phyloP scores from a whole-genome alignment of 2,329 filamentous ascomycete genomes.

The Paraphaeosphaeria minitans region DNA sequence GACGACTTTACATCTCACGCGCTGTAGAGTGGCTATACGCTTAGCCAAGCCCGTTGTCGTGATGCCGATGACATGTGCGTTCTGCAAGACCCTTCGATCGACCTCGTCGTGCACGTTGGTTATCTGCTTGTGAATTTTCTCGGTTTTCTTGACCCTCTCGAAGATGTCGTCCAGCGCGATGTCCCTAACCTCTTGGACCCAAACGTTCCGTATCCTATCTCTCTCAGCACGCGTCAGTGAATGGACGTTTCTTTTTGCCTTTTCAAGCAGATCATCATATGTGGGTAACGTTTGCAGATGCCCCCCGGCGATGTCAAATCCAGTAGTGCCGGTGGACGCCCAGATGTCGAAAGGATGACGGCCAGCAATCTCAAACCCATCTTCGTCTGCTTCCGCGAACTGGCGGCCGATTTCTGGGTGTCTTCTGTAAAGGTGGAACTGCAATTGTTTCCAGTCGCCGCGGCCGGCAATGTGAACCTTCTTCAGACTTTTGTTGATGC shows the following conservation, averaged over 20 bases:
- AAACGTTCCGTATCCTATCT: conserved; percentile 18
- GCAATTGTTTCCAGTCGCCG: conserved; percentile 24
- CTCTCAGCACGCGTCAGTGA: conserved; percentile 16
- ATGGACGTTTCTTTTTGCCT: conserved; percentile 15
- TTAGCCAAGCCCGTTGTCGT: conserved; percentile 67
- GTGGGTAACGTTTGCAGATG: not conserved
- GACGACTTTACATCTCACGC: conserved; percentile 60
- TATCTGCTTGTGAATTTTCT: conserved; percentile 9
- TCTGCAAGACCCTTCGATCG: conserved; percentile 46
- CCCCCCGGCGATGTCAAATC: not conserved
- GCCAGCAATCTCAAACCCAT: conserved; percentile 25
- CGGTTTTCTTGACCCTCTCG: conserved; percentile 16
- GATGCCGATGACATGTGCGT: conserved; percentile 61
- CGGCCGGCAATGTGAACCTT: too few relatives aligned
- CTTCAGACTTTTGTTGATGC: not conserved
- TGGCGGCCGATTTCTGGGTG: conserved; percentile 26
- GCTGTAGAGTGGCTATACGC: conserved; percentile 56
- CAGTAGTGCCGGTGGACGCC: not conserved
- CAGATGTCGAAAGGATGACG: conserved; percentile 33
- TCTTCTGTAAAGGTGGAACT: conserved; percentile 17
- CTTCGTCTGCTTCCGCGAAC: conserved; percentile 21
- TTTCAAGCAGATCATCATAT: conserved; percentile 3
- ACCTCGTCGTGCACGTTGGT: conserved; percentile 44
- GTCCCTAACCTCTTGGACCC: conserved; percentile 21
- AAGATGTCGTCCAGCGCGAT: conserved; percentile 21